Conservation (phyloP, 306 rosid genomes). For the Nissolia schottii region DNA sequence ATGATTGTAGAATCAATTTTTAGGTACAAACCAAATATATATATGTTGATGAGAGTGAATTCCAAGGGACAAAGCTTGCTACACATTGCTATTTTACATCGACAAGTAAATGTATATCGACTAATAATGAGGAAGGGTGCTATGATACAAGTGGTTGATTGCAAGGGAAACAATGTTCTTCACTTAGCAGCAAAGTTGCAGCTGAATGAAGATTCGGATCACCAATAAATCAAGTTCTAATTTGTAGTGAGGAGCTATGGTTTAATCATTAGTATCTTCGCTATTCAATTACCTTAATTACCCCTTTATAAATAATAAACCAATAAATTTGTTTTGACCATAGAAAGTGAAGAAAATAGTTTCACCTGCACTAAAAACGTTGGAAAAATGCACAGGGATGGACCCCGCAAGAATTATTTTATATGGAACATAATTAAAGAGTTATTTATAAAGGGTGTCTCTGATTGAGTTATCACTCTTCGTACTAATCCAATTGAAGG, state of each 20-base stretch:
- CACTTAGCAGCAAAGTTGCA: background rate
- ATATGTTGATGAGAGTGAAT: background rate
- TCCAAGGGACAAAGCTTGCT: background rate
- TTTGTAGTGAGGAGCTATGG: background rate
- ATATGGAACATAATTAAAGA: background rate
- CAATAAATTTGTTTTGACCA: too few relatives aligned
- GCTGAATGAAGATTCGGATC: background rate
- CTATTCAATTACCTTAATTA: background rate
- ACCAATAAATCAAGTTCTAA: background rate
- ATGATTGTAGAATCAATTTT: background rate
- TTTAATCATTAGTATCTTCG: background rate
- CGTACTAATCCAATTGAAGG: background rate
- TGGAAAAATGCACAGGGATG: background rate
- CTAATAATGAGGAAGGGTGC: background rate
- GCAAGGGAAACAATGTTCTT: background rate
- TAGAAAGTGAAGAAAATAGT: background rate
- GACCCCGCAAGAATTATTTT: background rate
- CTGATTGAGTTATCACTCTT: background rate
- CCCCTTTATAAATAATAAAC: too few relatives aligned
- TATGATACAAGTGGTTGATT: background rate
- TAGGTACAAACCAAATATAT: background rate
- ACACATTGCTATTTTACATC: background rate
- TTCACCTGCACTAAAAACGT: background rate
- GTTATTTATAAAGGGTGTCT: background rate
- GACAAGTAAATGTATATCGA: background rate